Percentiles rank a stretch among this genome's conserved stretches.
Conservation (phyloP, 768 basidiomycete genomes). For the Podaxis sp. region DNA sequence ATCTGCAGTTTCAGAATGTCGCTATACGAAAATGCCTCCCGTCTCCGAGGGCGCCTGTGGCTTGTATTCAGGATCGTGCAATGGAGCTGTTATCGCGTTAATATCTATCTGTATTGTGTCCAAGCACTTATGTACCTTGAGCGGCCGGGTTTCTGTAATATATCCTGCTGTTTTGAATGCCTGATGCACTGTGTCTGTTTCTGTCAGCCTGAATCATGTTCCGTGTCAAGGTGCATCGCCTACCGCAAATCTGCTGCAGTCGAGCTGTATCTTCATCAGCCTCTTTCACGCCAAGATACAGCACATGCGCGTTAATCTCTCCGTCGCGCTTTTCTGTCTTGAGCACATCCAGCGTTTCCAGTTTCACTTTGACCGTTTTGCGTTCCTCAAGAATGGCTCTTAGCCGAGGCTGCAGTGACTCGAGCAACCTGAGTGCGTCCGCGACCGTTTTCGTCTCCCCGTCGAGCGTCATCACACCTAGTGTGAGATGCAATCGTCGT, state of each 20-base stretch:
- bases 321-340: constrained; percentile 26
- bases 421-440: constrained; percentile 44
- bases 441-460: constrained; percentile 33
- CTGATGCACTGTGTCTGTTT: constrained; percentile 19
- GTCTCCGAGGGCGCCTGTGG: constrained; percentile 37
- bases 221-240: neutral
- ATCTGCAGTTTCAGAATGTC: constrained; percentile 26
- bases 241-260: constrained; percentile 32
- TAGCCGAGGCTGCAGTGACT: constrained; percentile 41
- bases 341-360: constrained; percentile 52
- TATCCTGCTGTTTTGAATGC: constrained; percentile 40
- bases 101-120: neutral
- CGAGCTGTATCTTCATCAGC: constrained; percentile 26
- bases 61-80: constrained; percentile 52
- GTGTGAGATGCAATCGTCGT: constrained; percentile 65
- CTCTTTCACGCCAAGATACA: constrained; percentile 52
- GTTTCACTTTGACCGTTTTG: constrained; percentile 29
- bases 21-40: constrained; percentile 37
- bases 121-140: constrained; percentile 40
- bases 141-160: constrained; percentile 44
- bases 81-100: constrained; percentile 35
- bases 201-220: constrained; percentile 23
- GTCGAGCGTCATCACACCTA: constrained; percentile 70
- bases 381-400: constrained; percentile 34
- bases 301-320: constrained; percentile 46